phyloP scores from a whole-genome alignment of 106 monocot genomes.

The Apostasia shenzhenica region DNA sequence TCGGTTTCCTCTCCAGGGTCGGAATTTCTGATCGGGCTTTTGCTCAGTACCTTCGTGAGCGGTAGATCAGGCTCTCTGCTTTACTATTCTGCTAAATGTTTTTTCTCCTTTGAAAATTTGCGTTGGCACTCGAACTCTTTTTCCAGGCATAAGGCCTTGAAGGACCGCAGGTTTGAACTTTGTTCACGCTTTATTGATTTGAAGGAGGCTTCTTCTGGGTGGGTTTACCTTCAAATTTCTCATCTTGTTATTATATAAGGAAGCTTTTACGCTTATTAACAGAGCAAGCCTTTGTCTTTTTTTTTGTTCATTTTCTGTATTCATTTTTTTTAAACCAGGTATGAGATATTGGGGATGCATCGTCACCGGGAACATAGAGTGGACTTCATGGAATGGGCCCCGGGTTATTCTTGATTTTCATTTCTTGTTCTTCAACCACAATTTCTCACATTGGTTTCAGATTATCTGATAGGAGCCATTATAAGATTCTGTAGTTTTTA shows the following conservation, averaged over 20 bases:
- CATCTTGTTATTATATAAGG: neutral
- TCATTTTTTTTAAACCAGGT: constrained; percentile 17
- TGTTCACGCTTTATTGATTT: constrained; percentile 34
- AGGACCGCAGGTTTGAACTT: constrained; percentile 49
- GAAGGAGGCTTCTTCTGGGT: constrained; percentile 42
- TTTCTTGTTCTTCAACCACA: neutral
- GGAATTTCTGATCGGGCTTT: constrained; percentile 57
- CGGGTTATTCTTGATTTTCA: constrained; percentile 26
- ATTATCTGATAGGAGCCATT: too few species aligned
- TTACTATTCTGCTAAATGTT: neutral
- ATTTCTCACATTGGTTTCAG: neutral
- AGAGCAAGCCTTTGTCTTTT: neutral
- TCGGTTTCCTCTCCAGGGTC: constrained; percentile 47
- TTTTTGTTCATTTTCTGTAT: neutral
- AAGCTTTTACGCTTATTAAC: neutral
- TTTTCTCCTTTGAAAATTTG: neutral
- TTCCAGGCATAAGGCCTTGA: constrained; percentile 54
- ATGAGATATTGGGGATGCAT: constrained; percentile 65
- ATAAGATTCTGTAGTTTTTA: too few species aligned
- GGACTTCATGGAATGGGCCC: constrained; percentile 84
- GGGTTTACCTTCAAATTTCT: constrained; percentile 3
- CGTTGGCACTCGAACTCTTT: neutral
- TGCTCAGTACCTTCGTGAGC: constrained; percentile 55
- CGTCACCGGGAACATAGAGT: constrained; percentile 54
- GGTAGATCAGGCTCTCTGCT: constrained; percentile 12